A percentile compares a stretch with the other conserved stretches of the same genome.
Conservation (phyloP, 352 stramenopile species). For the Phytophthora sp. region DNA sequence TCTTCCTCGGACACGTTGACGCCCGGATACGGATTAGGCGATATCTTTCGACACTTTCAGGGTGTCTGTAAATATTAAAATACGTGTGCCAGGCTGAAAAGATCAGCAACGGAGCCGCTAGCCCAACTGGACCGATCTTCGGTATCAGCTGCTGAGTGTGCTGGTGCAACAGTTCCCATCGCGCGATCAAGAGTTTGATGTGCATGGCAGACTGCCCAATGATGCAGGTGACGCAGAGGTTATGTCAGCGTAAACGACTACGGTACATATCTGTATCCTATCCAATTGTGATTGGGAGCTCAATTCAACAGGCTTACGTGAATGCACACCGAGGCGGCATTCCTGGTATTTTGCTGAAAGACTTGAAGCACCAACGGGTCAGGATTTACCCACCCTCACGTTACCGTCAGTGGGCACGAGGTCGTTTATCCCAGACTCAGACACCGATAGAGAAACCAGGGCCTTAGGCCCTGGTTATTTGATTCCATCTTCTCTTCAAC, state of each 20-base stretch:
- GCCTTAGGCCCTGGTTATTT: too few relatives aligned
- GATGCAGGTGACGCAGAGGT: not conserved
- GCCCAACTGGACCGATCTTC: not conserved
- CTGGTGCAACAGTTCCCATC: constrained; percentile 9
- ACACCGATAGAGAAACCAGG: too few relatives aligned
- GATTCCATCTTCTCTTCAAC: too few relatives aligned
- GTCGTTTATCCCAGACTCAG: too few relatives aligned
- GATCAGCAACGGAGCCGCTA: constrained; percentile 19
- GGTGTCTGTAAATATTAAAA: too few relatives aligned
- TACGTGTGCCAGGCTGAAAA: constrained; percentile 5
- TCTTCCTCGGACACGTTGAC: constrained; percentile 22
- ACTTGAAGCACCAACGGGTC: not conserved
- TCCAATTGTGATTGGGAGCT: too few relatives aligned
- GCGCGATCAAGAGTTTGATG: constrained; percentile 6
- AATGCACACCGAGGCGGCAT: too few relatives aligned
- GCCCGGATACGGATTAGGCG: constrained; percentile 11
- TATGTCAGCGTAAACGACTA: constrained; percentile 1
- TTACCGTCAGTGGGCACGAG: constrained; percentile 12
- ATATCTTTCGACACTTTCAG: too few relatives aligned
- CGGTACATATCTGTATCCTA: too few relatives aligned
- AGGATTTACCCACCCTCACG: constrained; percentile 12
- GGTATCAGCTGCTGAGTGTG: constrained; percentile 10
- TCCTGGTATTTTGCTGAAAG: too few relatives aligned
- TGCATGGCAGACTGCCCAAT: not conserved
- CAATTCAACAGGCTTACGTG: too few relatives aligned